A percentile compares a stretch with the other conserved stretches of the same genome.
These are phyloP conservation scores for Amanita rubescens DNA, from an alignment of 768 basidiomycete genomes.

Conservation along the genomic window DNA sequence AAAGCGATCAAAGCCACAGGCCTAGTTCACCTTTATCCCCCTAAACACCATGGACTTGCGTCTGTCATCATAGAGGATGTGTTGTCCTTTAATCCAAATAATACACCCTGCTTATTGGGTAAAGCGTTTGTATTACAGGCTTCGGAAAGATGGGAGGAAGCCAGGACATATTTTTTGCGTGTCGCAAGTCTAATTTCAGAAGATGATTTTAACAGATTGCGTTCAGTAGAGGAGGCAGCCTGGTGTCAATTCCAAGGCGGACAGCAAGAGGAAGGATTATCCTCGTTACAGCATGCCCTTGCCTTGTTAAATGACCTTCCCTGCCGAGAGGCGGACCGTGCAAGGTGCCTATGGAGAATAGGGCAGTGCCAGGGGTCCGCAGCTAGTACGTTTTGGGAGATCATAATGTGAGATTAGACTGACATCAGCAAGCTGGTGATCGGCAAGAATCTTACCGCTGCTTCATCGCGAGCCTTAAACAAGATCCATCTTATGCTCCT, in stretches of 20 bases:
- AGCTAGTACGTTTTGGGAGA: conserved; percentile 42
- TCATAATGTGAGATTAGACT: not conserved
- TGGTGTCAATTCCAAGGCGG: conserved; percentile 72
- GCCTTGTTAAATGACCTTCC: conserved; percentile 36
- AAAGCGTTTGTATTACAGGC: conserved; percentile 68
- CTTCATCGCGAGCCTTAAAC: conserved; percentile 78
- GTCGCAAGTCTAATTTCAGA: conserved; percentile 44
- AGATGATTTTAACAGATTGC: conserved; percentile 40
- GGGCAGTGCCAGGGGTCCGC: conserved; percentile 71
- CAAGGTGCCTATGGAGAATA: conserved; percentile 79
- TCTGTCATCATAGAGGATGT: conserved; percentile 66
- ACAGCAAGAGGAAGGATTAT: conserved; percentile 36
- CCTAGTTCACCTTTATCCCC: conserved; percentile 79
- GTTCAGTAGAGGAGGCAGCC: conserved; percentile 73
- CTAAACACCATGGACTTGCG: conserved; percentile 83
- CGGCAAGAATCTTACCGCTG: conserved; percentile 65
- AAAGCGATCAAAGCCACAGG: conserved; percentile 67
- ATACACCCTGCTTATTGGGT: conserved; percentile 62
- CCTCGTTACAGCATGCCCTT: conserved; percentile 42
- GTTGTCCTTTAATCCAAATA: conserved; percentile 52
- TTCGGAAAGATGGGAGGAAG: conserved; percentile 59
- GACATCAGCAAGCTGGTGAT: conserved; percentile 29
- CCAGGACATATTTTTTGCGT: conserved; percentile 51
- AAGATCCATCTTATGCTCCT: conserved; percentile 70
- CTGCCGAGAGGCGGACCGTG: conserved; percentile 49